Evolutionary conservation across 148 eudicot genomes (phyloP), one percentile per base, ranked within the genome.

Genomic region (Camellia lanceoleosa): DNA sequence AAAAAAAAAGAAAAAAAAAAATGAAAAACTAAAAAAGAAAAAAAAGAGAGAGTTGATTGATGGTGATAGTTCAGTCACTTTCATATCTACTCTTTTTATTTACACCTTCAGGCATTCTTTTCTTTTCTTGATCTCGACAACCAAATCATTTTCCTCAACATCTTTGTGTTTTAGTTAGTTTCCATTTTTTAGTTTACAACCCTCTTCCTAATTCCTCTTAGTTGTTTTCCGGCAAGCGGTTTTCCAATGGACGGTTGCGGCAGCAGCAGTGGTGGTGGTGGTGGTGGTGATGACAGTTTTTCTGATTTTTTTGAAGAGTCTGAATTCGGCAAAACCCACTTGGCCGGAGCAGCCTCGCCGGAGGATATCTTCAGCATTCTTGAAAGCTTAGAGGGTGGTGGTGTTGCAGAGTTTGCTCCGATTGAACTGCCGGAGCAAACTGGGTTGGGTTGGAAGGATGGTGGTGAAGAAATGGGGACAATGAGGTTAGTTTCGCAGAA

Each of bases 311-410:
- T 90, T 18, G 86, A 81, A 4, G 82, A 88, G 0, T 75, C 85
- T 3, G 88, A 83, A 16, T 83, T 88, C 5, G 83, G 87, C 7
- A 83, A 77, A 15, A 51, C 83, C 15, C 61, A 43, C 54, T 55
- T 78, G 30, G 82, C 79, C 19, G 73, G 83, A 0, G 76, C 84
- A 10, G 54, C 81, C 0, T 75, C 86, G 6, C 88, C 88, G 14
- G 89, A 90, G 7, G 90, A 91, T 10, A 80, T 91, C 44, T 91
- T 89, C 49, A 86, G 92, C 83, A 83, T 91, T 51, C 88, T 91
- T 47, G 92, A 89, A 65, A 88, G 83, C n/a, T 79, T 90, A 49
- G 93, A 89, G 20, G 68, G 54, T 1, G 79, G 86, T 8, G 56
- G 54, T 1, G 79, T 87, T 8, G 56, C 76, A 51, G 79, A 86